These are phyloP conservation scores for Sabuloglossum arenarium DNA, from an alignment of 495 filamentous ascomycete species.

Conservation along the genomic window DNA sequence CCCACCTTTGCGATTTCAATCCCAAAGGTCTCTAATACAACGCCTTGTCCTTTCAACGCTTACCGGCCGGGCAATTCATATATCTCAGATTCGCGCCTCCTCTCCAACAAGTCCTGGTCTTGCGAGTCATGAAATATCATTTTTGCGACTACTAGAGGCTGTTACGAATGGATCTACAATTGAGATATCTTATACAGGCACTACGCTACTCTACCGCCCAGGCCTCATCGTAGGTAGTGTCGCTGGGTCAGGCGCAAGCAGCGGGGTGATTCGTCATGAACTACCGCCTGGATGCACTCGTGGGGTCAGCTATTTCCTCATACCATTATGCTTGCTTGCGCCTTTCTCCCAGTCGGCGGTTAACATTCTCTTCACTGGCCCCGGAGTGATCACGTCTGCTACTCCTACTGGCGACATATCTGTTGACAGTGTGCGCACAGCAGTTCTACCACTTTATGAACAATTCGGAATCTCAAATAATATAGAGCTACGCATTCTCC, in stretches of 20 bases:
- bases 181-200: constrained; percentile 90
- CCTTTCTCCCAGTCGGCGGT: constrained; percentile 81
- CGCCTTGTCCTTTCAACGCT: constrained; percentile 82
- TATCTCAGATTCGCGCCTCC: constrained; percentile 77
- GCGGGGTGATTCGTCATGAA: constrained; percentile 57
- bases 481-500: constrained; percentile 69
- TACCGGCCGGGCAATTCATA: constrained; percentile 70
- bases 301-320: constrained; percentile 79
- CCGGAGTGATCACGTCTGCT: constrained; percentile 81
- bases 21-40: constrained; percentile 60
- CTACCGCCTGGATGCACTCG: constrained; percentile 52
- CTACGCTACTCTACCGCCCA: constrained; percentile 72
- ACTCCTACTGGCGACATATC: constrained; percentile 66
- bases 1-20: constrained; percentile 46
- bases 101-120: constrained; percentile 75
- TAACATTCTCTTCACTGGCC: constrained; percentile 71
- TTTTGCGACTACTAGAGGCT: constrained; percentile 82
- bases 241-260: constrained; percentile 40
- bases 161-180: constrained; percentile 89
- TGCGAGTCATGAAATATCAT: constrained; percentile 77
- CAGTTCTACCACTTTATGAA: constrained; percentile 72
- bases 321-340: constrained; percentile 74
- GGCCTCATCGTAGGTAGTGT: constrained; percentile 74
- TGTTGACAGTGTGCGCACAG: constrained; percentile 82
- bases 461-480: constrained; percentile 74